phyloP scores from a whole-genome alignment of 2,329 filamentous ascomycete species.

The Dactylellina haptotyla region DNA sequence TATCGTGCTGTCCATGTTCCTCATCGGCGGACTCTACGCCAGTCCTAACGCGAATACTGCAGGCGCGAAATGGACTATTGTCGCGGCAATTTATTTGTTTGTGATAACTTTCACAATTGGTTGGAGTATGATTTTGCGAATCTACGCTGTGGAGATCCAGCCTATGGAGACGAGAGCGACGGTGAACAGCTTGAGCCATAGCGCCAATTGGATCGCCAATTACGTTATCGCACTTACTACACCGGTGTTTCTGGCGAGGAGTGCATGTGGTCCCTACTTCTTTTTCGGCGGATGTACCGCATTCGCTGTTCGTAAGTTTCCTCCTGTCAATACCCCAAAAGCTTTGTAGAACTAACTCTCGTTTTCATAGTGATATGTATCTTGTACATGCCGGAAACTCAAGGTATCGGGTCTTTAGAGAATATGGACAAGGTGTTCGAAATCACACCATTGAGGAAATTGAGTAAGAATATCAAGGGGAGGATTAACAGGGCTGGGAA shows the following conservation, averaged over 20 bases:
- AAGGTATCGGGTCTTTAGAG: constrained; percentile 47
- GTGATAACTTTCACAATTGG: constrained; percentile 64
- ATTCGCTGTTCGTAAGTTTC: constrained; percentile 59
- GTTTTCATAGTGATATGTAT: constrained; percentile 35
- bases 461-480: constrained; percentile 40
- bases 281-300: constrained; percentile 63
- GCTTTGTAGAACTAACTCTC: background rate
- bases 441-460: constrained; percentile 46
- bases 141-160: constrained; percentile 71
- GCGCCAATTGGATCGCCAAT: constrained; percentile 67
- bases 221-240: constrained; percentile 65
- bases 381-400: constrained; percentile 49
- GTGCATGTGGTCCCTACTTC: constrained; percentile 64
- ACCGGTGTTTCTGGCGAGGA: constrained; percentile 55
- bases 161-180: constrained; percentile 67
- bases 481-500: constrained; percentile 27
- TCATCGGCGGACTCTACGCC: constrained; percentile 68
- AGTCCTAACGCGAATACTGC: constrained; percentile 61
- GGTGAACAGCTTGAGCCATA: constrained; percentile 67
- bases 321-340: background rate
- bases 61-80: constrained; percentile 65
- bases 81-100: constrained; percentile 66
- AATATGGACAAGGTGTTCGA: constrained; percentile 54
- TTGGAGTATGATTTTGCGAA: constrained; percentile 69
- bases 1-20: constrained; percentile 66